These are phyloP conservation scores for Cladosporium sp. DNA, from an alignment of 2,329 filamentous ascomycete genomes.

Conservation along the genomic window DNA sequence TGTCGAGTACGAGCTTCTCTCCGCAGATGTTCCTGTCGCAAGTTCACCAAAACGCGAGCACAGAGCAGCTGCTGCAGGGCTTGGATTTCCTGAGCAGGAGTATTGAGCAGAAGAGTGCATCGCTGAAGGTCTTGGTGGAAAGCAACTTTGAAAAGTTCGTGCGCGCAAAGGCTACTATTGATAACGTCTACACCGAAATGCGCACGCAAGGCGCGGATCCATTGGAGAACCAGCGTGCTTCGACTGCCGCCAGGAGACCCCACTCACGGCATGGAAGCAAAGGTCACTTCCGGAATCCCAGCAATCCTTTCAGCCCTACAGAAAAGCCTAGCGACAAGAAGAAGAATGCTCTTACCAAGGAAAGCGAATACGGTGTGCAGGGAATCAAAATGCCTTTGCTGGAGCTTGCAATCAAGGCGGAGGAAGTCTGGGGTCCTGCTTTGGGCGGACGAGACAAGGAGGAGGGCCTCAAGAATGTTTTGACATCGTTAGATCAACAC, in stretches of 20 bases:
- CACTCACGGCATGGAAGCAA: constrained; percentile 67
- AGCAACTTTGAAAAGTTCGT: constrained; percentile 99
- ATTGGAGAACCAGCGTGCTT: constrained; percentile 22
- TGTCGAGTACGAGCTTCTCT: constrained; percentile 94
- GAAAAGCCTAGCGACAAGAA: constrained; percentile 53
- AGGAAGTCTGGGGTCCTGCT: constrained; percentile 96
- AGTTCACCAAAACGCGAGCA: constrained; percentile 81
- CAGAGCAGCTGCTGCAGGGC: constrained; percentile 71
- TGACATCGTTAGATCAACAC: constrained; percentile 71
- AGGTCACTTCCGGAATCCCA: constrained; percentile 33
- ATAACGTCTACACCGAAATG: constrained; percentile 99
- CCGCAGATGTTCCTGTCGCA: constrained; percentile 88
- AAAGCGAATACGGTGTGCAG: constrained; percentile 83
- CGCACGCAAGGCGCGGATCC: constrained; percentile 59
- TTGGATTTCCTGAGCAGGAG: constrained; percentile 82
- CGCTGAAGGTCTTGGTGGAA: constrained; percentile 91
- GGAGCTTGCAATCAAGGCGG: constrained; percentile 87
- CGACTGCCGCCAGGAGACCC: constrained; percentile 21
- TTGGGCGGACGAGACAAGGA: constrained; percentile 88
- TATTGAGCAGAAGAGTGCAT: constrained; percentile 96
- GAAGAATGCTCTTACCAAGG: constrained; percentile 88
- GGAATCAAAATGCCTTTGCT: constrained; percentile 84
- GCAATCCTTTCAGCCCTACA: constrained; percentile 31
- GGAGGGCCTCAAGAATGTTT: constrained; percentile 73
- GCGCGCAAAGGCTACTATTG: constrained; percentile 92